phyloP scores from a whole-genome alignment of 805 yeast species.

The Citeromyces nyonsensis region DNA sequence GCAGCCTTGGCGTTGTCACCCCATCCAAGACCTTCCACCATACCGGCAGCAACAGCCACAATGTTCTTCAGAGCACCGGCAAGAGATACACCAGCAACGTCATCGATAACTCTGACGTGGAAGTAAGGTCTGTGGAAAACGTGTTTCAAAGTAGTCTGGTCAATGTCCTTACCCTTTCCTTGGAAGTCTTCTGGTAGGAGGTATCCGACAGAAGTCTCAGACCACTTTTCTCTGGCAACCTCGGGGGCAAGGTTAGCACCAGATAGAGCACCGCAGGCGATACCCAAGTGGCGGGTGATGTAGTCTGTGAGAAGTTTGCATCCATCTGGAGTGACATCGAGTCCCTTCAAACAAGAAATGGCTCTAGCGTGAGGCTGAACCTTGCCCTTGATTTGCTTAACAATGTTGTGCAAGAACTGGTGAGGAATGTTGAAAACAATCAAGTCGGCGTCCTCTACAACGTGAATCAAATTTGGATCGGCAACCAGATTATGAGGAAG shows the following conservation, averaged over 20 bases:
- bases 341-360: conserved; percentile 90
- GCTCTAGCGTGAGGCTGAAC: conserved; percentile 65
- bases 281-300: conserved; percentile 67
- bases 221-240: conserved; percentile 90
- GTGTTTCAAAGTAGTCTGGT: conserved; percentile 53
- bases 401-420: conserved; percentile 75
- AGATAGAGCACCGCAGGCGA: conserved; percentile 89
- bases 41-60: conserved; percentile 92
- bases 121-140: conserved; percentile 95
- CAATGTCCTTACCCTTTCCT: conserved; percentile 59
- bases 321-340: conserved; percentile 76
- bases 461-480: conserved; percentile 65
- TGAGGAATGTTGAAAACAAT: conserved; percentile 93
- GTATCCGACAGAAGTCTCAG: conserved; percentile 95
- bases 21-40: conserved; percentile 97
- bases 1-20: conserved; percentile 98
- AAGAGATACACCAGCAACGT: conserved; percentile 90
- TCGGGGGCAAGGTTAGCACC: conserved; percentile 98
- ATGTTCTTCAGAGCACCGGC: conserved; percentile 97
- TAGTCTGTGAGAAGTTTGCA: conserved; percentile 71
- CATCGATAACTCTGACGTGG: conserved; percentile 87
- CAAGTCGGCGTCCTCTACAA: conserved; percentile 73
- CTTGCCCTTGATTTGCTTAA: conserved; percentile 63
- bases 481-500: conserved; percentile 83
- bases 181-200: conserved; percentile 53